A percentile compares a stretch with the other conserved stretches of the same genome.
These are phyloP conservation scores for Ilyonectria mors-panacis DNA, from an alignment of 2,329 filamentous ascomycete genomes.

Conservation along the genomic window DNA sequence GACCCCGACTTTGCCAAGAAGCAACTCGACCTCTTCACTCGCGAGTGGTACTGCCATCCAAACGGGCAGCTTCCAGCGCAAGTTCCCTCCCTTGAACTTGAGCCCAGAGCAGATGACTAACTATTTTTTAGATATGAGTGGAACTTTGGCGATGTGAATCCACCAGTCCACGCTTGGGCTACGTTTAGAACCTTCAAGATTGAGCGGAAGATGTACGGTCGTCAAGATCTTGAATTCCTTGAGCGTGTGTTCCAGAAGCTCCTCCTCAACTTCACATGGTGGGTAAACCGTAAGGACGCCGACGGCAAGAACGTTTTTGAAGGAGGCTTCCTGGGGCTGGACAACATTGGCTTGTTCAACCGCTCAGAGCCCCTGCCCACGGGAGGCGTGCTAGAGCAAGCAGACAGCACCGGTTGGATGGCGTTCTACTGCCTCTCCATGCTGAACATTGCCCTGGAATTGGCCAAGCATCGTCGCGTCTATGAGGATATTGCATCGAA, in stretches of 20 bases:
- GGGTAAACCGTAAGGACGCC: conserved; percentile 96
- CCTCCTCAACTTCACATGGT: conserved; percentile 98
- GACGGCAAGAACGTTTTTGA: conserved; percentile 98
- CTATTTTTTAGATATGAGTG: conserved; percentile 77
- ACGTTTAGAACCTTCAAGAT: conserved; percentile 98
- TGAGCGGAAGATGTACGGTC: conserved; percentile 95
- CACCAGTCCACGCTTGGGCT: conserved; percentile 96
- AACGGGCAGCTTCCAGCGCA: conserved; percentile 95
- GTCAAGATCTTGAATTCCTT: conserved; percentile 94
- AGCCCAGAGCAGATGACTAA: conserved; percentile 25
- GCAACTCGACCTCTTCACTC: conserved; percentile 94
- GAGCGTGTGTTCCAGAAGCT: conserved; percentile 98
- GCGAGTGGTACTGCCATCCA: conserved; percentile 99
- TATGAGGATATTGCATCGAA: conserved; percentile 98
- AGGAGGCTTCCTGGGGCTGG: conserved; percentile 92
- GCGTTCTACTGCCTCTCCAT: conserved; percentile 97
- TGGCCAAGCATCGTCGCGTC: conserved; percentile 93
- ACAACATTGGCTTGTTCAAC: conserved; percentile 99
- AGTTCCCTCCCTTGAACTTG: conserved; percentile 45
- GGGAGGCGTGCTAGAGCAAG: conserved; percentile 93
- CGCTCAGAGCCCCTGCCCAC: conserved; percentile 95
- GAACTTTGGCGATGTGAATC: conserved; percentile 98
- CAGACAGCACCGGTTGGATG: conserved; percentile 99
- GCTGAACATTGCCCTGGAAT: conserved; percentile 95
- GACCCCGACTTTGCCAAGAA: conserved; percentile 99